Conservation (phyloP, 129 eudicot species). For the Helianthus annuus region DNA sequence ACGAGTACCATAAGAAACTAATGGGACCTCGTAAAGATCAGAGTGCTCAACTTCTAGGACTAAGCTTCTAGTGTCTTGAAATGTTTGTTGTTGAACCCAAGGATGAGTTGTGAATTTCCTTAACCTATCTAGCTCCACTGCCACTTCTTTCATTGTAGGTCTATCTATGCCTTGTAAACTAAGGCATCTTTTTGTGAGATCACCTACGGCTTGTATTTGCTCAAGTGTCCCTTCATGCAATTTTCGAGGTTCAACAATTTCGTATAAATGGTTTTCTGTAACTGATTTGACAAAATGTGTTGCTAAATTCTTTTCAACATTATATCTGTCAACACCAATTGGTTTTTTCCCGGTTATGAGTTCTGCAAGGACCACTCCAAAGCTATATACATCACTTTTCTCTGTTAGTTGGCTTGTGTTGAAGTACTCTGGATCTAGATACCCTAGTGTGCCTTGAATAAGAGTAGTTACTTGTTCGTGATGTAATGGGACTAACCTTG, state of each 20-base stretch:
- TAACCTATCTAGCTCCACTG: background rate
- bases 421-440: constrained; percentile 7
- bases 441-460: constrained; percentile 12
- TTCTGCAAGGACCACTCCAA: constrained; percentile 5
- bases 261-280: background rate
- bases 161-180: background rate
- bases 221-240: background rate
- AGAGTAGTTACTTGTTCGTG: constrained; percentile 9
- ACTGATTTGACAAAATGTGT: background rate
- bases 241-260: constrained; percentile 5
- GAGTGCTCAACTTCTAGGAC: constrained; percentile 1
- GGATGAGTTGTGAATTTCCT: constrained; percentile 15
- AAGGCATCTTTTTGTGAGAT: background rate
- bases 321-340: background rate
- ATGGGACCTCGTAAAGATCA: constrained; percentile 8
- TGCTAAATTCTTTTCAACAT: constrained; percentile 1
- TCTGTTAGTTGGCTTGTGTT: constrained; percentile 15
- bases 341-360: constrained; percentile 5
- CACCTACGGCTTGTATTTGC: constrained; percentile 6
- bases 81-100: constrained; percentile 5
- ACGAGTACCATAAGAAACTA: background rate
- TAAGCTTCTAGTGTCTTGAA: background rate
- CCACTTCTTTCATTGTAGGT: constrained; percentile 13
- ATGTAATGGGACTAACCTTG: constrained; percentile 6
- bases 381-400: constrained; percentile 14